Base-by-base conservation (phyloP, 352 stramenopile species). In the Globisporangium yorkense region DNA sequence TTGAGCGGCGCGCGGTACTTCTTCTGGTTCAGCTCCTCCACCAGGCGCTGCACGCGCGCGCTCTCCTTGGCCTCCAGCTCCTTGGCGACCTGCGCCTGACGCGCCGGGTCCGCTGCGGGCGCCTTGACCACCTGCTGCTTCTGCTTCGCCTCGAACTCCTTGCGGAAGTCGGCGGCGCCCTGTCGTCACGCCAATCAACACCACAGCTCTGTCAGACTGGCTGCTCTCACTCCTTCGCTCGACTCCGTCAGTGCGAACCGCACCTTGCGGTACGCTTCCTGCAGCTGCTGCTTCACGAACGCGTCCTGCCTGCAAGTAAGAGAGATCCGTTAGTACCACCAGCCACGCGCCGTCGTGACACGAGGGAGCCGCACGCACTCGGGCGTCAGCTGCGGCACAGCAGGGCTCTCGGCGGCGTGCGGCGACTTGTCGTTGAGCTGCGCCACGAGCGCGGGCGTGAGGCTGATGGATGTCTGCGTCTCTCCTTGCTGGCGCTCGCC, bases 1-100 rank as follows among this genome's bases (percentile, higher is more conserved):
- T 75, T 83, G 21, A 94, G 73, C 39, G 84, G 84, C 41, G 84
- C 84, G 48, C 80, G 75, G 66, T 90, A 92, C 57, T 90, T 90
- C 68, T 92, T 92, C 63, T 85, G 75, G 71, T 77, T 90, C 61
- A 92, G 73, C 57, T 90, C 75, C 15, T 78, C 72, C 54, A 94
- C 81, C 24, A 94, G 70, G 65, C 85, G 70, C 67, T 89, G 66
- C 27, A 94, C 82, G 24, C 78, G 79, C 47, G 68, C 61, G 51
- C 85, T 79, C 63, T 89, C 84, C 33, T 72, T 74, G 33, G 71
- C 66, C 63, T 94, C 82, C 55, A 76, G 67, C 63, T 94, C 70
- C 67, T 89, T 88, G 13, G 82, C 82, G 47, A 73, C 50, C 63
- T 88, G 67, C 48, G 79, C 81, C 61, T 85, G 71, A 63, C 83